Base-by-base conservation (phyloP, 2,329 filamentous ascomycete species). In the Aspergillus novofumigatus region DNA sequence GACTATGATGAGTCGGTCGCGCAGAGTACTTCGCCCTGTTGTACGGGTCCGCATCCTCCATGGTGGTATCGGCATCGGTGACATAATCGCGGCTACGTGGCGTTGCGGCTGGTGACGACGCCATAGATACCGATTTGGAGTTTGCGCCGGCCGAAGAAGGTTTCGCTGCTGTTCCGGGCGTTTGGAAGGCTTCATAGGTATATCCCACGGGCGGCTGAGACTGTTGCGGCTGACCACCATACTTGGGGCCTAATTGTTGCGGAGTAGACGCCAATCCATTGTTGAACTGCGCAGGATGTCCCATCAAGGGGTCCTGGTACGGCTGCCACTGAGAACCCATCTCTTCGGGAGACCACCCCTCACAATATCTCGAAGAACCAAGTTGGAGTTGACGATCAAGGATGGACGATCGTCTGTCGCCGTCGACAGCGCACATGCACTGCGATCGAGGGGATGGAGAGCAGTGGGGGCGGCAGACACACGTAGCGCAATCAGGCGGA, bases 41-140 rank as follows among this genome's bases (percentile, higher is more conserved):
- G 77, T 95, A 95, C 50, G 90, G 86, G 74, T 96, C 92, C 59
- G 85, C 85, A 75, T 96, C 92, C 75, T 94, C 90, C 92, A 97
- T 97, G 60, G 87, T 80, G 57, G 91, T 82, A 76, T 92, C 89
- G 68, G 86, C 85, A 71, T 89, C 90, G 63, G 84, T 84, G 76
- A 75, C 73, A 69, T 77, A 78, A 66, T 91, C 88, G 78, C 87
- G 86, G 68, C 82, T 74, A 67, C 86, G 83, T 65, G 83, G 80
- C 62, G 80, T 81, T 57, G 77, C 75, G 68, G 84, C 78, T 60
- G 86, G 81, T 56, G 86, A 86, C 42, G 81, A 79, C 59, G 80
- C 79, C 68, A 86, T 78, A 67, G 83, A 80, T 74, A 78, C 78
- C 59, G 78, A 68, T 68, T 78, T 79, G 63, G 74, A 73, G 67